Base-by-base conservation (phyloP, 1,284 basidiomycete species). In the Austroboletus niveus region DNA sequence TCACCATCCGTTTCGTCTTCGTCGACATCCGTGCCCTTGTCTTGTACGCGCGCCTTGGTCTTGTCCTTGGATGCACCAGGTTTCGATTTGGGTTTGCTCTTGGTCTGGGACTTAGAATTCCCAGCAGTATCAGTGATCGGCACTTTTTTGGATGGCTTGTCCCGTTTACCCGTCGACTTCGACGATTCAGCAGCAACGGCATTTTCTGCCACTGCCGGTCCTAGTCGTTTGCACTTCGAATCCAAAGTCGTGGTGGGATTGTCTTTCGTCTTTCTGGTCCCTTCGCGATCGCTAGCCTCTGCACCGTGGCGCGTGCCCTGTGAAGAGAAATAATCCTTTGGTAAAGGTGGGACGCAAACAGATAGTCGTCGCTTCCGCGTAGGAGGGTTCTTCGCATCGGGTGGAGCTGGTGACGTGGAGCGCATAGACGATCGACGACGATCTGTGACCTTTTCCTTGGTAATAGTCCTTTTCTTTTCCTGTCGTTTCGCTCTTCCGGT, bases 261-360 rank as follows among this genome's bases (percentile, higher is more conserved):
- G 17, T 32, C 29, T 31, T 42, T 40, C 47, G 42, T 17, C 15
- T 38, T 42, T 17, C 8, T 14, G 40, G 2, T 17, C 34, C n/a
- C 38, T 8, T 5, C 34, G 8, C 44, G n/a, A 3, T 8, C 39
- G 9, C 42, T 42, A 3, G 10, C 7, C 1, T 45, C 43, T 5
- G 3, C 1, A 17, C 14, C 24, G 22, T 15, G 11, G 6, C 17
- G 41, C 17, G 11, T 14, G 17, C 51, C 42, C 29, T 52, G 59
- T 5, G 66, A 59, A 6, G 61, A 61, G 29, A 70, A 60, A 20
- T 69, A 66, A 2, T 68, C 61, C 35, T 54, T 48, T 10, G 66
- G 55, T 0, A 69, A 34, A 4, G 61, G 32, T 10, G 65, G 65
- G 12, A 70, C 45, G 1, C 69, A n/a, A 15, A 70, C 66, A 5